Percentiles rank a stretch among this genome's conserved stretches.
phyloP scores from a whole-genome alignment of 805 yeast species.

The Candida nanaspora region DNA sequence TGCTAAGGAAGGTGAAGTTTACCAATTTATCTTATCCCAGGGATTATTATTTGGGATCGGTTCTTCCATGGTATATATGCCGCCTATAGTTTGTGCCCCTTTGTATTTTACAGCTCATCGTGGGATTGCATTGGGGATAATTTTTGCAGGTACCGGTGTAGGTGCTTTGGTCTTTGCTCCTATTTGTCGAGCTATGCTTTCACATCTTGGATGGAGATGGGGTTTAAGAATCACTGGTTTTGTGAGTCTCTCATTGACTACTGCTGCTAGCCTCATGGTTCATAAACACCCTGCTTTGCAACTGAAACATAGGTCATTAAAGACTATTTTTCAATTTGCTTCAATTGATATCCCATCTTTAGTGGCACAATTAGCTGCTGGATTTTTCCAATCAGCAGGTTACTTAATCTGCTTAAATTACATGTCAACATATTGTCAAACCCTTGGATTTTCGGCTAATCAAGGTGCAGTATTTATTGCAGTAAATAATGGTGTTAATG shows the following conservation, averaged over 20 bases:
- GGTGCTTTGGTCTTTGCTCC: conserved; percentile 29
- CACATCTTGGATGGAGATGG: conserved; percentile 29
- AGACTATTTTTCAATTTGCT: background rate
- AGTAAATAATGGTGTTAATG: conserved; percentile 28
- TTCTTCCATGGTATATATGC: conserved; percentile 23
- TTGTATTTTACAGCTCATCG: conserved; percentile 23
- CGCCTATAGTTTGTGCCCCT: conserved; percentile 29
- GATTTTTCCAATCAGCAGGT: conserved; percentile 28
- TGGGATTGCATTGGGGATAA: conserved; percentile 28
- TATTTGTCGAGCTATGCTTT: conserved; percentile 18
- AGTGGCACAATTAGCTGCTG: conserved; percentile 7
- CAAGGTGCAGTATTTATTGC: conserved; percentile 30
- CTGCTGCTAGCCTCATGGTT: conserved; percentile 1
- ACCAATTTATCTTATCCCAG: conserved; percentile 26
- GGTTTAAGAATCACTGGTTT: conserved; percentile 24
- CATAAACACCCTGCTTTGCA: background rate
- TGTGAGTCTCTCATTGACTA: conserved; percentile 14
- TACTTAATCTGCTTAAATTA: conserved; percentile 26
- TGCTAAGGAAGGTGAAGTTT: conserved; percentile 6
- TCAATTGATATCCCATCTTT: conserved; percentile 7
- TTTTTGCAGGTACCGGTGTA: conserved; percentile 30
- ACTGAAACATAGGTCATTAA: background rate
- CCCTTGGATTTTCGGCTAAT: conserved; percentile 21
- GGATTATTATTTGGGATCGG: conserved; percentile 29
- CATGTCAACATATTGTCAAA: conserved; percentile 27